Percentiles rank a stretch among this genome's conserved stretches.
Conservation (phyloP, 2,329 filamentous ascomycete species). For the Pestalotiopsis sp. region DNA sequence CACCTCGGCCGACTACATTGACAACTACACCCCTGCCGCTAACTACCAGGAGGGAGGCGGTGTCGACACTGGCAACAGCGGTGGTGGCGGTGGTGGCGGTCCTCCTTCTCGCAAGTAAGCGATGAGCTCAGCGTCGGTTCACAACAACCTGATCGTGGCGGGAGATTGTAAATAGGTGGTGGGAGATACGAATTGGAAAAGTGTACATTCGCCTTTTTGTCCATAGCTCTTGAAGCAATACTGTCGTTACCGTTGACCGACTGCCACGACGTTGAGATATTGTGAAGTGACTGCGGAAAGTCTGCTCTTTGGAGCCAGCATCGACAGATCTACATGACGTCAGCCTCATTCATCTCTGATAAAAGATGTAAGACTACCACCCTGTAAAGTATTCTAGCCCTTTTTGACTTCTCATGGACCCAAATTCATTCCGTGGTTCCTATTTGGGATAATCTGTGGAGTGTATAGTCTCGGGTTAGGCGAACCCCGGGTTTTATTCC, state of each 20-base stretch:
- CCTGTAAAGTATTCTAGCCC: background rate
- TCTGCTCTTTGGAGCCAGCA: background rate
- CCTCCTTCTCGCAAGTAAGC: conserved; percentile 3
- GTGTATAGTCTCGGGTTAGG: conserved; percentile 4
- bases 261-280: background rate
- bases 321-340: background rate
- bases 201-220: background rate
- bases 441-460: background rate
- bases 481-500: background rate
- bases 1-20: conserved; percentile 19
- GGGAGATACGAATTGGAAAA: background rate
- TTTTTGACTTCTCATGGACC: background rate
- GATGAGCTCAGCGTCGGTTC: background rate
- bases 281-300: background rate
- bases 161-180: background rate
- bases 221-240: background rate
- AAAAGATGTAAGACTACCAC: too few relatives aligned
- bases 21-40: conserved; percentile 19
- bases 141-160: background rate
- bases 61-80: conserved; percentile 19
- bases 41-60: conserved; percentile 28
- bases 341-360: background rate
- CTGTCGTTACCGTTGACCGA: background rate
- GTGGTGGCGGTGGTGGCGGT: conserved; percentile 15
- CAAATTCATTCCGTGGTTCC: background rate